Conservation (phyloP, 192 early-diverging fungal species). For the Mortierella claussenii region DNA sequence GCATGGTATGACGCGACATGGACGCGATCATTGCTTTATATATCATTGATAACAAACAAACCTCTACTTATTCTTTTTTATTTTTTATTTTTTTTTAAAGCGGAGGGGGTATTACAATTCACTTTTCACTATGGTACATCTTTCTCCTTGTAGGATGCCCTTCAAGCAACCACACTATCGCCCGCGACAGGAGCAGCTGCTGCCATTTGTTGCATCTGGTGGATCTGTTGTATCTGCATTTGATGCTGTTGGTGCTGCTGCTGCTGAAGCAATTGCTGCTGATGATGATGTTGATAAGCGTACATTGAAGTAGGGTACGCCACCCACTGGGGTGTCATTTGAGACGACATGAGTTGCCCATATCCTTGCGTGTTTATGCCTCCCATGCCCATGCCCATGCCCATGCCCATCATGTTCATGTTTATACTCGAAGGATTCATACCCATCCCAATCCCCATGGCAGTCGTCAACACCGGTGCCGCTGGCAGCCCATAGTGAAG, state of each 20-base stretch:
- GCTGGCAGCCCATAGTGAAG: conserved; percentile 17
- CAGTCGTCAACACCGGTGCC: conserved; percentile 24
- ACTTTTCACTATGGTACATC: too few species aligned
- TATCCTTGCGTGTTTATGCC: background rate
- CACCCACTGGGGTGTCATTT: conserved; percentile 17
- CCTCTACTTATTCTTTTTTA: too few species aligned
- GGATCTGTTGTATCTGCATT: background rate
- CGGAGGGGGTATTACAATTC: too few species aligned
- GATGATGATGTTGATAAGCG: conserved; percentile 2
- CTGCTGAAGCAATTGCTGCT: background rate
- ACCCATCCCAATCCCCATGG: conserved; percentile 21
- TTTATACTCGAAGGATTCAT: conserved; percentile 13
- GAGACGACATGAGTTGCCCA: background rate
- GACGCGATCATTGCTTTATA: too few species aligned
- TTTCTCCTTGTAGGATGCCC: too few species aligned
- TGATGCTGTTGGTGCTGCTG: background rate
- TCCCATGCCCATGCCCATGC: background rate
- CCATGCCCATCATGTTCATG: conserved; percentile 20
- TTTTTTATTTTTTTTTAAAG: too few species aligned
- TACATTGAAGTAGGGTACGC: conserved; percentile 6
- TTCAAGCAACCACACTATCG: too few species aligned
- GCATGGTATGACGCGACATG: too few species aligned
- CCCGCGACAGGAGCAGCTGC: too few species aligned
- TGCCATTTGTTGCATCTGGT: too few species aligned
- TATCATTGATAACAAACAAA: too few species aligned